phyloP scores from a whole-genome alignment of 2,329 filamentous ascomycete genomes.

The Penicillium sp. region DNA sequence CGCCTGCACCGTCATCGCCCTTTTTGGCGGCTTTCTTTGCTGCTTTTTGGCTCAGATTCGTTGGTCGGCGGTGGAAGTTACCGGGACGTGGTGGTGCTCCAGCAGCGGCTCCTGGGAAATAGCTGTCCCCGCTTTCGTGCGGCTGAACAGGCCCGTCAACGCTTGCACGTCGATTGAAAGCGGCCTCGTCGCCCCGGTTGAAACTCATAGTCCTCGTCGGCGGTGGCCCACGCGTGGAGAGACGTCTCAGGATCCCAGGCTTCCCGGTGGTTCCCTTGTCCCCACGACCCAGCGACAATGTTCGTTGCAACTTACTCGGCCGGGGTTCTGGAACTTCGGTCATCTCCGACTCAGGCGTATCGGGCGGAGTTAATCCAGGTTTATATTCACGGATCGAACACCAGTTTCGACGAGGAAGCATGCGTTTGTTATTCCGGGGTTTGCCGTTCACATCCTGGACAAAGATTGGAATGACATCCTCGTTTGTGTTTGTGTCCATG shows the following conservation, averaged over 20 bases:
- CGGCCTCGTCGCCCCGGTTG: slow-evolving; percentile 28
- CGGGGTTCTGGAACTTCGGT: slow-evolving; percentile 31
- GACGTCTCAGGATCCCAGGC: slow-evolving; percentile 45
- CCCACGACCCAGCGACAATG: slow-evolving; percentile 60
- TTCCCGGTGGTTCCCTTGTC: slow-evolving; percentile 45
- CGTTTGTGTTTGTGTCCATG: slow-evolving; percentile 72
- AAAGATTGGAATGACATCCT: slow-evolving; percentile 95
- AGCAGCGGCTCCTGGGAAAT: slow-evolving; percentile 29
- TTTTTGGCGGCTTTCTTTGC: slow-evolving; percentile 56
- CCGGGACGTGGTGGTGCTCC: slow-evolving; percentile 35
- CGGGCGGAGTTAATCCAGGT: slow-evolving; percentile 72
- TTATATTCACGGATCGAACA: slow-evolving; percentile 85
- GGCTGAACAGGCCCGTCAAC: slow-evolving; percentile 35
- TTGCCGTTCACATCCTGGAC: slow-evolving; percentile 85
- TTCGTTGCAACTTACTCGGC: slow-evolving; percentile 52
- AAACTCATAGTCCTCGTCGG: slow-evolving; percentile 40
- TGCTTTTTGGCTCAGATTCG: slow-evolving; percentile 64
- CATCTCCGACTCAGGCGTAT: slow-evolving; percentile 57
- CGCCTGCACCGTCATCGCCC: slow-evolving; percentile 53
- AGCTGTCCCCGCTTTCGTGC: slow-evolving; percentile 32
- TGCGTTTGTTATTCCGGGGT: slow-evolving; percentile 81
- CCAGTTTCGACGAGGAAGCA: slow-evolving; percentile 91
- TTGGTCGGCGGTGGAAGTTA: slow-evolving; percentile 67
- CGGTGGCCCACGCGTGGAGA: slow-evolving; percentile 47
- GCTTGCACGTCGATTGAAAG: slow-evolving; percentile 34